phyloP scores from a whole-genome alignment of 495 filamentous ascomycete species.

The Chaetomium cochliodes region DNA sequence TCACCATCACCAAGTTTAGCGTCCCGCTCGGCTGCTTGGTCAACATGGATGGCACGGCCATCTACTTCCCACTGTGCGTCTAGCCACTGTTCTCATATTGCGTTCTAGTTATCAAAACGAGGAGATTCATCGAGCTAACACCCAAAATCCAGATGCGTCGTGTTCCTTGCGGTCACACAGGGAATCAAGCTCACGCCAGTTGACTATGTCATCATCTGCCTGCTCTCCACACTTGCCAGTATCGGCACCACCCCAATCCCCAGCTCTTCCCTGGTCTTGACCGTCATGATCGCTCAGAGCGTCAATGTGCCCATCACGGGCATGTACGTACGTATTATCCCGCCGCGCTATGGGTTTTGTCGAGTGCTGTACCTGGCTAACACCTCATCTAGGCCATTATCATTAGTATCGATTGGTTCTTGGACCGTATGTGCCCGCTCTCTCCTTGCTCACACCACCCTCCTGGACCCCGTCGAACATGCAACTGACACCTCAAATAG shows the following conservation, averaged over 20 bases:
- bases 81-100: not conserved
- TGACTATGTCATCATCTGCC: conserved; percentile 35
- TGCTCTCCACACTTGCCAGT: conserved; percentile 37
- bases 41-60: conserved; percentile 36
- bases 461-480: not conserved
- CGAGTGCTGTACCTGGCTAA: not conserved
- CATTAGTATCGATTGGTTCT: conserved; percentile 37
- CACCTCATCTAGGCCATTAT: conserved; percentile 19
- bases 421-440: conserved; percentile 31
- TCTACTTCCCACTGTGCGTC: not conserved
- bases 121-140: conserved; percentile 35
- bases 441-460: not conserved
- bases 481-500: not conserved
- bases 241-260: conserved; percentile 40
- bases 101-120: not conserved
- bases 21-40: conserved; percentile 35
- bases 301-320: conserved; percentile 36
- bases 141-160: conserved; percentile 24
- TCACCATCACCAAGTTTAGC: conserved; percentile 30
- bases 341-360: no score
- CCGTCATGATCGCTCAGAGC: conserved; percentile 36
- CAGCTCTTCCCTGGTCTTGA: conserved; percentile 35
- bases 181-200: conserved; percentile 28
- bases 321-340: conserved; percentile 26
- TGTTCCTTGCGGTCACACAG: conserved; percentile 37